Evolutionary conservation across 1,284 basidiomycete genomes (phyloP), one percentile per base, ranked within the genome.

Genomic region (Papiliotrema flavescens): DNA sequence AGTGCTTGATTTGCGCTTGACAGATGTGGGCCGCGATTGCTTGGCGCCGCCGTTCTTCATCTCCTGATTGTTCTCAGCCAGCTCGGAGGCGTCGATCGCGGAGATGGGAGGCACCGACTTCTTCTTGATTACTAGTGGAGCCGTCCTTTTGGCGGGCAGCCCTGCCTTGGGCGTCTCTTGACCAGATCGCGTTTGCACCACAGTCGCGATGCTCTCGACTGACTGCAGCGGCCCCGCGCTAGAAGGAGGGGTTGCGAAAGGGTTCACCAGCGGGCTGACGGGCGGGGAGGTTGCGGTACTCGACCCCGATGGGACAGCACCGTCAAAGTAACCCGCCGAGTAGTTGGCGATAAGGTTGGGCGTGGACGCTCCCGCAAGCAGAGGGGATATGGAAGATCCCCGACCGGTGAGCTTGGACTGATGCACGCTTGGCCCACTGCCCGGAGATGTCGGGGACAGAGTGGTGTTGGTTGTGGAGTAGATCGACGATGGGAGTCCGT

Each of bases 401-500:
- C 40, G 13, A 6, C 14, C 24, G 9, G 49, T 24, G 3, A 39
- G 36, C 13, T 26, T 17, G 11, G 32, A 7, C 47, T n/a, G 17
- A 32, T 28, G 17, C 14, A 41, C 17, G 5, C 28, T 20, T 15
- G 32, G 9, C 13, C 23, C 26, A 20, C 14, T 15, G 15, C 24
- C 32, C 22, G 22, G 47, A 22, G 23, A 28, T 28, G 35, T 34
- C 24, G 28, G 19, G 26, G 46, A 34, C 15, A 85, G 84, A 17
- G 85, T 85, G 2, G 83, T 84, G 37, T 83, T 79, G 14, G 80
- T 78, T 57, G 84, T 86, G 8, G 73, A 69, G 48, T 71, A 74
- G 35, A 69, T 71, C 7, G 73, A 75, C 8, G 76, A 76, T 1
- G 77, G 74, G 49, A 87, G 79, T 46, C 89, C 90, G 76, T 94